A percentile compares a stretch with the other conserved stretches of the same genome.
Evolutionary conservation across 2,329 filamentous ascomycete species (phyloP).

Genomic region (Lachnellula arida): DNA sequence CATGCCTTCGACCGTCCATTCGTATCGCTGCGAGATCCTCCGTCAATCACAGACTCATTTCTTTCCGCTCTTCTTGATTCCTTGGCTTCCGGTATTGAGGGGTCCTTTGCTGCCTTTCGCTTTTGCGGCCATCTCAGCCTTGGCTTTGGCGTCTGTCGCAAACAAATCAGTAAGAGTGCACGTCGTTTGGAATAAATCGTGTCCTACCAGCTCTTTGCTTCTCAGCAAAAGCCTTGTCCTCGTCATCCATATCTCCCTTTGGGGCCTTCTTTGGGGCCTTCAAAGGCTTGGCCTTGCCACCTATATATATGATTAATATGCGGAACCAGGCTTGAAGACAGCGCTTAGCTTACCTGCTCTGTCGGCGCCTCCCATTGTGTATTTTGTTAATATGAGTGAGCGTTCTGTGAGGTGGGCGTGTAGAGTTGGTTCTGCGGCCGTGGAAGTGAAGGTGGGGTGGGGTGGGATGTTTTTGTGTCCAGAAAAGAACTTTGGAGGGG

Average conservation of each 20-base stretch:
- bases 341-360: conserved; percentile 52
- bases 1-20: background rate
- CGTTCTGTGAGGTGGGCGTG: background rate
- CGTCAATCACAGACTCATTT: conserved; percentile 50
- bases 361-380: conserved; percentile 60
- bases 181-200: background rate
- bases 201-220: conserved; percentile 79
- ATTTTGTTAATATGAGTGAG: conserved; percentile 35
- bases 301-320: conserved; percentile 39
- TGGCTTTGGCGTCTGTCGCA: conserved; percentile 68
- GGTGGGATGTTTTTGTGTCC: conserved; percentile 11
- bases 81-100: conserved; percentile 75
- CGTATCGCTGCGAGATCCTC: background rate
- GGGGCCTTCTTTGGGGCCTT: conserved; percentile 82
- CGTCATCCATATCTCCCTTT: conserved; percentile 77
- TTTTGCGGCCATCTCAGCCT: conserved; percentile 78
- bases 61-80: conserved; percentile 98
- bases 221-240: conserved; percentile 75
- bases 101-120: conserved; percentile 79
- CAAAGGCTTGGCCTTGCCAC: conserved; percentile 77
- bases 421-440: background rate
- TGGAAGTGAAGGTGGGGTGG: background rate
- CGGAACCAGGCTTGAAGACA: conserved; percentile 2
- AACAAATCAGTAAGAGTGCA: conserved; percentile 4
- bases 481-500: conserved; percentile 14